Percentiles rank a stretch among this genome's conserved stretches.
phyloP scores from a whole-genome alignment of 768 basidiomycete species.

The Scleroderma citrinum region DNA sequence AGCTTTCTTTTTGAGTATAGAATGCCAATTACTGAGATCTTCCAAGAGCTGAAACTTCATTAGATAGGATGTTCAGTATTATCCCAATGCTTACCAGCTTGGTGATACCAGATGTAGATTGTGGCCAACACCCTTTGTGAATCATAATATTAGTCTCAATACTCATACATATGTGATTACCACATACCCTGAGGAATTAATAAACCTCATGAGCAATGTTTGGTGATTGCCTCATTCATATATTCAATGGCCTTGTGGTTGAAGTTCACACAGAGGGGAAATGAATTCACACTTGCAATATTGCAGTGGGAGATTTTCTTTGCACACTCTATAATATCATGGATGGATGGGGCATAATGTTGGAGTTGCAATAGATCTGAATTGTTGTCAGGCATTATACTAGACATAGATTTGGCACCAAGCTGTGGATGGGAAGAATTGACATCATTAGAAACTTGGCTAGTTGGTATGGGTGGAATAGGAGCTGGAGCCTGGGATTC shows the following conservation, averaged over 20 bases:
- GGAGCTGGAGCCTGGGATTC: too few species aligned
- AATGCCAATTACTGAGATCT: background rate
- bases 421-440: too few species aligned
- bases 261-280: background rate
- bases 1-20: too few species aligned
- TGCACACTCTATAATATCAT: background rate
- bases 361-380: background rate
- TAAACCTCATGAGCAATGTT: background rate
- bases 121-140: background rate
- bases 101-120: background rate
- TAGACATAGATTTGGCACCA: too few species aligned
- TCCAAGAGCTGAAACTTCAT: constrained; percentile 2
- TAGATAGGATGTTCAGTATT: background rate
- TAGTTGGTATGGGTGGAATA: too few species aligned
- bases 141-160: too few species aligned
- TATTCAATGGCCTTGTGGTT: background rate
- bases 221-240: background rate
- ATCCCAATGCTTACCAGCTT: background rate
- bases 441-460: too few species aligned
- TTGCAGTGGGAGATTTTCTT: background rate
- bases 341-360: background rate
- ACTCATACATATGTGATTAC: too few species aligned
- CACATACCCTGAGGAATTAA: background rate
- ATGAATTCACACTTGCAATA: background rate
- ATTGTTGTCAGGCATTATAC: too few species aligned